Conservation (phyloP, 2,329 filamentous ascomycete genomes). For the Fusarium duplospermum region DNA sequence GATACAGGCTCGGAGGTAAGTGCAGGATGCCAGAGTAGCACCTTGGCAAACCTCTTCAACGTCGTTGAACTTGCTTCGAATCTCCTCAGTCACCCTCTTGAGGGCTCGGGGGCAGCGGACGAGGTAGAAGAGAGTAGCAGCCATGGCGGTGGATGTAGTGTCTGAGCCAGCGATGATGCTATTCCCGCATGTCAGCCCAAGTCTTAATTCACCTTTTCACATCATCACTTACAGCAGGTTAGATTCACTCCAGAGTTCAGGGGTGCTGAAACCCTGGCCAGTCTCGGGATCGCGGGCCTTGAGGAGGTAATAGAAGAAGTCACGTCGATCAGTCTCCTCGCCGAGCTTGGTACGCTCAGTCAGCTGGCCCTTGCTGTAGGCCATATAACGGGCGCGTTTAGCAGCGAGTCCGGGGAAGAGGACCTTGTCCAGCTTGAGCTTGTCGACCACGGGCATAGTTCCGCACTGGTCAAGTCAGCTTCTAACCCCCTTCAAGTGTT, state of each 20-base stretch:
- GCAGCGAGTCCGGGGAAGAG: conserved; percentile 75
- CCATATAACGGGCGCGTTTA: conserved; percentile 76
- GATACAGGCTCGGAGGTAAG: conserved; percentile 72
- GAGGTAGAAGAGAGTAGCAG: conserved; percentile 72
- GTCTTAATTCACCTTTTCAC: neutral
- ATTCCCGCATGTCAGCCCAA: conserved; percentile 9
- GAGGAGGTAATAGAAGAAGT: conserved; percentile 82
- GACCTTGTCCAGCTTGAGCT: conserved; percentile 73
- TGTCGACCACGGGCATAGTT: conserved; percentile 76
- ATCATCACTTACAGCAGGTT: conserved; percentile 67
- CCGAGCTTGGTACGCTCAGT: conserved; percentile 74
- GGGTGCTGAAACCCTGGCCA: conserved; percentile 71
- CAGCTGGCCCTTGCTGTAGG: conserved; percentile 75
- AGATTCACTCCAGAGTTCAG: conserved; percentile 77
- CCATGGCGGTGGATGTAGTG: conserved; percentile 77
- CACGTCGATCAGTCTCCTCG: conserved; percentile 74
- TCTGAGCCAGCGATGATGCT: conserved; percentile 78
- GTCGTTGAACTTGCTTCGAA: conserved; percentile 62
- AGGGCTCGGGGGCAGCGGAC: conserved; percentile 63
- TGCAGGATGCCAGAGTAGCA: conserved; percentile 59
- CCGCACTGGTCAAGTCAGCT: conserved; percentile 65
- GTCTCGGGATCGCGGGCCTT: conserved; percentile 79
- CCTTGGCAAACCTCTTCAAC: conserved; percentile 69
- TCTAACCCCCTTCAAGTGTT: neutral
- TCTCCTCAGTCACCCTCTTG: conserved; percentile 60